Base-by-base conservation (phyloP, 345 rosid species). In the Salix exigua region DNA sequence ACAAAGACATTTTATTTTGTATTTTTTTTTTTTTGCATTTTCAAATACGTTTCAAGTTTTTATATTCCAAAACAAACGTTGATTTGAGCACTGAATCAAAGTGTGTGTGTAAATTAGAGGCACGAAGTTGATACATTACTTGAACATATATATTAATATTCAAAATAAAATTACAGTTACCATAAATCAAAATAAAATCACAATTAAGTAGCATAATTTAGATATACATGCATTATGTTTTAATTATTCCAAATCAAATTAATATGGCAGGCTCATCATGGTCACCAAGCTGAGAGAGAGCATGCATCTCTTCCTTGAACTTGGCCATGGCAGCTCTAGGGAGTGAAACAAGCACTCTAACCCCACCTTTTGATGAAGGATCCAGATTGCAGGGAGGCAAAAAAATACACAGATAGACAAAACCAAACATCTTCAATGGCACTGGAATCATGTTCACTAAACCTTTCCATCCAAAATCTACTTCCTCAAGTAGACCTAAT, bases 401-500 rank as follows among this genome's bases (percentile, higher is more conserved):
- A 44, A 88, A 83, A 17, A 86, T 68, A 51, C 88, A 86, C 68
- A 89, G 73, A 82, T 85, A 88, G 42, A 87, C 78, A 66, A 71
- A 80, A 3, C 86, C 86, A 69, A 83, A 84, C 70, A 87, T 48
- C 40, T 76, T 72, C 83, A 77, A 82, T 0, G 92, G 92, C 40
- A 87, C 77, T 7, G 92, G 90, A 25, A 85, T 19, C 7, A 87
- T 78, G 68, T 89, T 89, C 71, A 84, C 82, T 4, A 86, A 38
- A 12, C 79, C 86, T 66, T 85, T 82, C 88, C 82, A 87, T 38
- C 89, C 91, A 70, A 88, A 88, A 82, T 88, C 89, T 11, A 82
- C 77, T 63, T 81, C 87, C 6, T 87, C 89, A 14, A 82, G 7
- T 12, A 87, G 35, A 17, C 90, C 88, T 68, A 89, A 53, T 37